Evolutionary conservation across 148 eudicot species (phyloP), one percentile per base, ranked within the genome.

Genomic region (Suaeda aralocaspica): DNA sequence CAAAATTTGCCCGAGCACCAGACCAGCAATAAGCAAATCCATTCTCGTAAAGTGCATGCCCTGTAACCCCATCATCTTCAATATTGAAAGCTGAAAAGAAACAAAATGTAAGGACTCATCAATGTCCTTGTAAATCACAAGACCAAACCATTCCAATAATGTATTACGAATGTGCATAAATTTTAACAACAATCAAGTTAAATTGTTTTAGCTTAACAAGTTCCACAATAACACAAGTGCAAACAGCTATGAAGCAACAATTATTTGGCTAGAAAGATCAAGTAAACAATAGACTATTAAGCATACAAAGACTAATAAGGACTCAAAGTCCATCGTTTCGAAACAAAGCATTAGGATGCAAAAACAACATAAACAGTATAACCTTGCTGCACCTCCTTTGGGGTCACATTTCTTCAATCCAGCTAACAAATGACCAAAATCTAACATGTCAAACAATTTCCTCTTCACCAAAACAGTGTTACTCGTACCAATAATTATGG

Each of bases 11-110:
- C 41, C 89, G 91, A 30, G 89, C 89, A 74, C 95, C 95, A 67
- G 95, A 85, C 95, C 95, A 89, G 65, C 91, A 87, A 59, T 89
- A 85, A 55, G 89, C 85, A 74, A 87, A 89, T 34, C 88, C 89
- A 25, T 82, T 61, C 56, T 85, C 83, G 53, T 69, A 74, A 36
- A 87, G 81, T 22, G 82, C 86, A 16, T 80, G 79, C 49, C 88
- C 89, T 41, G 58, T 60, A 25, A 81, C 77, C 16, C 91, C 89
- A 78, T 75, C 74, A 31, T 65, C 75, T 71, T 83, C 83, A 59
- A 89, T 72, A 64, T 85, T 67, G 74, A 89, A 89, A 87, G 84
- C 95, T 89, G 87, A 33, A 29, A 14, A 46, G 49, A 78, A 30
- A n/a, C n/a, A n/a, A 55, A 7, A 41, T 19, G 41, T 59, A 46